Base-by-base conservation (phyloP, 306 rosid species). In the Clitoria ternatea region DNA sequence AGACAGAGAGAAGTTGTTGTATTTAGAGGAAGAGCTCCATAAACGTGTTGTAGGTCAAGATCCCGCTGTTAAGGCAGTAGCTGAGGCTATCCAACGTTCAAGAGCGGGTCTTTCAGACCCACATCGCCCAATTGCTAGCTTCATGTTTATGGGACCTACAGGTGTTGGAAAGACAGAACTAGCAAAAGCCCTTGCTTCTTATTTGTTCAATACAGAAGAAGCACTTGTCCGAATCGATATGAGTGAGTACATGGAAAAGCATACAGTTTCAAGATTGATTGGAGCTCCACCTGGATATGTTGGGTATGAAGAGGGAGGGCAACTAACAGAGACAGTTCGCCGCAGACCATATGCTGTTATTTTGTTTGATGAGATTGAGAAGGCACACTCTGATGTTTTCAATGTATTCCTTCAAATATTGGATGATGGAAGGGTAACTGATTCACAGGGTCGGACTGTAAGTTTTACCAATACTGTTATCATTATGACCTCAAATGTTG, bases 251-350 rank as follows among this genome's bases (percentile, higher is more conserved):
- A 94, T 94, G 99, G 99, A 94, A 75, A 91, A 94, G 72, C 99
- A 91, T 59, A 89, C 99, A 0, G 96, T 91, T 23, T 94, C 97
- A 0, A 89, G 99, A 73, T 67, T 94, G 80, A 94, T 94, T 24
- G 99, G 99, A 7, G 99, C 97, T 69, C 99, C 99, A 15, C 99
- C 99, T 40, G 99, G 99, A 74, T 94, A 94, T 68, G 97, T 91
- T 43, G 99, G 99, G 42, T 94, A 91, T 22, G 99, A 94, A 81
- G 99, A 94, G 81, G 99, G 99, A 17, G 99, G 99, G 56, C 99
- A 94, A 68, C 77, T 94, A 76, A 91, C 96, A 2, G 97, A 91
- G 82, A 83, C 72, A n/a, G 91, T 94, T 63, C 96, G 99, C 9
- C 87, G 97, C 82, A 84, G 97, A 77, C 97, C 99, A 0, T 94